Conservation (phyloP, 176 grass and related monocot genomes). For the Panicum miliaceum region DNA sequence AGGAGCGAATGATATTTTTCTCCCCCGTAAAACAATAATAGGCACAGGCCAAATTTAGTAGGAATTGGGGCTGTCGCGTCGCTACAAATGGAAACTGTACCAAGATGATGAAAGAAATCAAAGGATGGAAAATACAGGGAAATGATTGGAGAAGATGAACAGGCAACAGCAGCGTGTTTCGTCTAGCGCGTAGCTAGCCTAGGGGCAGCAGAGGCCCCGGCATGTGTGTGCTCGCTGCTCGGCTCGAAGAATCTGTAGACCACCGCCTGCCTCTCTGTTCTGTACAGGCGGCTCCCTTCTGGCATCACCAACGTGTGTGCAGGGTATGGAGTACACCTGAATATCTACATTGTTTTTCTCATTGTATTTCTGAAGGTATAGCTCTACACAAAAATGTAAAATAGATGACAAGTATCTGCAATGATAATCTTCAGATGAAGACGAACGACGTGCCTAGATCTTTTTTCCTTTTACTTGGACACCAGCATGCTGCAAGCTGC, state of each 20-base stretch:
- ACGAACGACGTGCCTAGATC: neutral
- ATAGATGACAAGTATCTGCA: slow-evolving; percentile 10
- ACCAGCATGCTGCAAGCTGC: neutral
- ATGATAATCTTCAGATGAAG: neutral
- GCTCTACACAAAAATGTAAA: neutral
- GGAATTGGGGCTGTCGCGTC: neutral
- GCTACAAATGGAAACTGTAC: slow-evolving; percentile 39
- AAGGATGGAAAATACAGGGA: neutral
- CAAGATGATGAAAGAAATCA: slow-evolving; percentile 4
- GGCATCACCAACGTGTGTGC: neutral
- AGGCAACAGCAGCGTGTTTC: neutral
- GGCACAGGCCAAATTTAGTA: slow-evolving; percentile 34
- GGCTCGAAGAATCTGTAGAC: slow-evolving; percentile 2
- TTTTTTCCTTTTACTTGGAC: neutral
- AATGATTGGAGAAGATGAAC: slow-evolving; percentile 2
- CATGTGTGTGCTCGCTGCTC: neutral
- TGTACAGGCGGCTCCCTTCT: slow-evolving; percentile 23
- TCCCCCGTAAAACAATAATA: slow-evolving; percentile 4
- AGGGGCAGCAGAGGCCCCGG: neutral
- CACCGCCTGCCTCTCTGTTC: slow-evolving; percentile 10
- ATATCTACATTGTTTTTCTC: neutral
- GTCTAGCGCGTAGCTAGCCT: neutral
- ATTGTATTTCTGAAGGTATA: slow-evolving; percentile 2
- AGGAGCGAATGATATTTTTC: slow-evolving; percentile 20
- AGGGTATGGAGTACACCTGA: slow-evolving; percentile 21